A percentile compares a stretch with the other conserved stretches of the same genome.
phyloP scores from a whole-genome alignment of 2,329 filamentous ascomycete genomes.

The Pseudogymnoascus verrucosus region DNA sequence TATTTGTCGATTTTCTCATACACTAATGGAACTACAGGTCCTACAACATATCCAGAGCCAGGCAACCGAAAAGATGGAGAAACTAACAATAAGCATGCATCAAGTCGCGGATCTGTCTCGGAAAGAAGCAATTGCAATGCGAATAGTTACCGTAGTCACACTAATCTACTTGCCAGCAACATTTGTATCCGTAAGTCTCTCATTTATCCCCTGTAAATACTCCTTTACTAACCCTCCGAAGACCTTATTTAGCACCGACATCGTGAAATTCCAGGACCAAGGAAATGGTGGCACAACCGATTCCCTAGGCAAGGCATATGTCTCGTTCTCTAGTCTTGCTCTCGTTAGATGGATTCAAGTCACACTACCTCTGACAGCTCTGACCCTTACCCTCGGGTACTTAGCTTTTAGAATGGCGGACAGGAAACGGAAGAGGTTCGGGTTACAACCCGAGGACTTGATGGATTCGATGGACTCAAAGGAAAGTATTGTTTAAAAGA shows the following conservation, averaged over 20 bases:
- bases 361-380: conserved; percentile 30
- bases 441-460: neutral
- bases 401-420: conserved; percentile 10
- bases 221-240: conserved; percentile 12
- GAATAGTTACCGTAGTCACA: conserved; percentile 29
- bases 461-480: neutral
- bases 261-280: conserved; percentile 30
- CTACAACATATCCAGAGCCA: conserved; percentile 30
- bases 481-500: neutral
- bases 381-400: conserved; percentile 23
- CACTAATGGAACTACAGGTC: conserved; percentile 19
- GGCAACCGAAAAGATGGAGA: conserved; percentile 24
- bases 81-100: conserved; percentile 25
- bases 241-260: conserved; percentile 35
- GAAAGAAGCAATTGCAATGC: conserved; percentile 28
- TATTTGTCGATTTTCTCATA: no score
- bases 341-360: conserved; percentile 31
- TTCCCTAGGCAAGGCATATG: neutral
- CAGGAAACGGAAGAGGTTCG: neutral
- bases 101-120: conserved; percentile 12
- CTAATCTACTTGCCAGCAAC: conserved; percentile 30
- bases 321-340: conserved; percentile 26
- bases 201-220: neutral
- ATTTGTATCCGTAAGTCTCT: conserved; percentile 28
- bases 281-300: neutral